Conservation (phyloP, 2,329 filamentous ascomycete genomes). For the Didymella arachidicola region DNA sequence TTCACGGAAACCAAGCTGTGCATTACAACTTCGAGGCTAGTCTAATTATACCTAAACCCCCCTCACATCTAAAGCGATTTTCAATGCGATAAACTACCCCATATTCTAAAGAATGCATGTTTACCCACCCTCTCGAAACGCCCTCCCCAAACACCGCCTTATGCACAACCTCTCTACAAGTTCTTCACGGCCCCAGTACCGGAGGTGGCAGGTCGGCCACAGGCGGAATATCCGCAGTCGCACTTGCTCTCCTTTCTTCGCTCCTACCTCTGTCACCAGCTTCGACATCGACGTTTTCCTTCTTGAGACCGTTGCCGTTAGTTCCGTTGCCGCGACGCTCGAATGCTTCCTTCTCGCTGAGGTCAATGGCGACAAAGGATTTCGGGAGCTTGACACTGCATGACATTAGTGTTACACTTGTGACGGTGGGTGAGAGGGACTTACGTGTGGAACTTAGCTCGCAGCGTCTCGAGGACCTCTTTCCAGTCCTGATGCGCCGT, state of each 20-base stretch:
- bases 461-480: conserved; percentile 91
- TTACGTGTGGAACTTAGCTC: conserved; percentile 94
- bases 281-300: conserved; percentile 8
- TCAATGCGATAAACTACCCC: neutral
- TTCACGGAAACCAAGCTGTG: neutral
- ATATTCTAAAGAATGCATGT: neutral
- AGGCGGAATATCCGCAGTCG: neutral
- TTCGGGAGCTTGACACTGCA: conserved; percentile 59
- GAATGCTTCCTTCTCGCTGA: conserved; percentile 59
- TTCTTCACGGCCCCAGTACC: neutral
- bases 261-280: conserved; percentile 27
- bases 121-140: neutral
- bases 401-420: neutral
- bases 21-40: neutral
- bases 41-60: neutral
- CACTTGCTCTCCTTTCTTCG: conserved; percentile 25
- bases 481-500: conserved; percentile 96
- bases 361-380: conserved; percentile 60
- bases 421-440: conserved; percentile 44
- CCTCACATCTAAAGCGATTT: neutral
- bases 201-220: conserved; percentile 6
- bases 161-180: neutral
- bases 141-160: neutral
- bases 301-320: conserved; percentile 31
- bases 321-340: conserved; percentile 26